Evolutionary conservation across 345 rosid genomes (phyloP).

Genomic region (Eucalyptus polyanthemos): DNA sequence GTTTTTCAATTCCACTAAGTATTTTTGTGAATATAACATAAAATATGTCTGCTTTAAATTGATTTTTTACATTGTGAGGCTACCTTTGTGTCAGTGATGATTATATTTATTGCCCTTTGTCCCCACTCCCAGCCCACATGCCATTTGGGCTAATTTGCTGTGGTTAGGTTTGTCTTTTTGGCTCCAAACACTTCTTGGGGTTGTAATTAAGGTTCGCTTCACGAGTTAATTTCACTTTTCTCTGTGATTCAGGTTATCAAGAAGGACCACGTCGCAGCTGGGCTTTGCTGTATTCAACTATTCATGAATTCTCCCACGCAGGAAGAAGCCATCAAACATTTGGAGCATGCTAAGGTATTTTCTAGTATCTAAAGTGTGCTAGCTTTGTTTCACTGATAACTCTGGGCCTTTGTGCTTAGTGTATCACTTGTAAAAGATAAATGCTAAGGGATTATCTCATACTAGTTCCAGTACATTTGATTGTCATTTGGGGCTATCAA

Average conservation of each 20-base stretch:
- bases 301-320: conserved; percentile 83
- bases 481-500: neutral
- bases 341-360: conserved; percentile 79
- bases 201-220: neutral
- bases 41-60: neutral
- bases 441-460: neutral
- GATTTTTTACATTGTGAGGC: neutral
- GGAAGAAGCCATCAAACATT: conserved; percentile 88
- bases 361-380: neutral
- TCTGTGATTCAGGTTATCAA: conserved; percentile 62
- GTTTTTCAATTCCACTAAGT: neutral
- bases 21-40: neutral
- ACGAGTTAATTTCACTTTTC: neutral
- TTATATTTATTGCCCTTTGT: neutral
- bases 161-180: neutral
- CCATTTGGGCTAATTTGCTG: neutral
- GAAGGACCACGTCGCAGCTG: conserved; percentile 93
- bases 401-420: neutral
- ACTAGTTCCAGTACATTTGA: neutral
- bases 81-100: neutral
- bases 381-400: neutral
- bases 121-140: neutral
- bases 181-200: neutral
- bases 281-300: conserved; percentile 87
- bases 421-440: neutral